Conservation (phyloP, 1,284 basidiomycete genomes). For the Sanghuangporus sanghuang region DNA sequence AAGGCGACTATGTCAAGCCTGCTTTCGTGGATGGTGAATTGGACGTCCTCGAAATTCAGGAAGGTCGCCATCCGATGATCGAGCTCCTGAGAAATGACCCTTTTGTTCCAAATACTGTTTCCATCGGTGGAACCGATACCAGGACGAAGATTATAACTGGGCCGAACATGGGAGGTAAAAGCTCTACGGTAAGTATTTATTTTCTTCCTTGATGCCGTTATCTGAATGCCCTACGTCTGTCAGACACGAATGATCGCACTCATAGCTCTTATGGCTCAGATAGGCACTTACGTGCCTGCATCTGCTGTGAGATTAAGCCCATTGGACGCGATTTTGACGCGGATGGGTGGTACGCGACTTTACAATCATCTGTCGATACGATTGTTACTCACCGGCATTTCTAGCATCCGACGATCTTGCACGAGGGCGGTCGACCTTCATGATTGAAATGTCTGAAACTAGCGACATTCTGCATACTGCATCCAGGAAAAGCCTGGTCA, state of each 20-base stretch:
- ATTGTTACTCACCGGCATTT: conserved; percentile 7
- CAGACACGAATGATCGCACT: conserved; percentile 55
- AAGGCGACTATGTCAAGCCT: conserved; percentile 72
- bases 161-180: conserved; percentile 82
- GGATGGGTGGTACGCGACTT: conserved; percentile 67
- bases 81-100: conserved; percentile 72
- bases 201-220: background rate
- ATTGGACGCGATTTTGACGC: conserved; percentile 80
- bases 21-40: conserved; percentile 45
- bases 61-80: conserved; percentile 79
- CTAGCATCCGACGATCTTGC: conserved; percentile 83
- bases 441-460: conserved; percentile 95
- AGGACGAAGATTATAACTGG: conserved; percentile 78
- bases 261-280: conserved; percentile 52
- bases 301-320: conserved; percentile 64
- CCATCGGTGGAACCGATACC: conserved; percentile 48
- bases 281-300: conserved; percentile 77
- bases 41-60: conserved; percentile 58
- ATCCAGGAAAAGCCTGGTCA: conserved; percentile 71
- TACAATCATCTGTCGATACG: background rate
- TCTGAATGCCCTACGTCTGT: background rate
- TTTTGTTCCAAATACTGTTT: conserved; percentile 72
- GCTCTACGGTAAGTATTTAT: conserved; percentile 54
- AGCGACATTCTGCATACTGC: conserved; percentile 81
- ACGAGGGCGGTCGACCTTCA: conserved; percentile 85